Evolutionary conservation across 192 early-diverging fungal genomes (phyloP).

Genomic region (Polychytrium aggregatum): DNA sequence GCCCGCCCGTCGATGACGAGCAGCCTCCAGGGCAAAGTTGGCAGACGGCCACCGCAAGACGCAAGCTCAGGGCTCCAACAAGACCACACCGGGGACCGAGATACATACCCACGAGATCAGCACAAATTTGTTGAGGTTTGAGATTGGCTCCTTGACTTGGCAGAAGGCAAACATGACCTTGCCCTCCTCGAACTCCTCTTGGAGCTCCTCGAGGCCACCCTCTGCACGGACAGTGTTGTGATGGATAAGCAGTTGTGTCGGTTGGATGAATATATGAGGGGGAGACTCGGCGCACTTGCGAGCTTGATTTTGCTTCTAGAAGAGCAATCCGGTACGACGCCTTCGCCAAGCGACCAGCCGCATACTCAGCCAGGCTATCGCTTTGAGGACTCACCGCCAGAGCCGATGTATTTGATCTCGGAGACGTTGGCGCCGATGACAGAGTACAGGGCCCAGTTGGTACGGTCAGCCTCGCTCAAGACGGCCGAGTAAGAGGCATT

Average conservation of each 20-base stretch:
- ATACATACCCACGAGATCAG: conserved; percentile 77
- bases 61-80: neutral
- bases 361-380: no score
- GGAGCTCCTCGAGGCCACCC: conserved; percentile 72
- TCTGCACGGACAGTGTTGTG: conserved; percentile 13
- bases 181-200: conserved; percentile 83
- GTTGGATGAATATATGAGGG: no score
- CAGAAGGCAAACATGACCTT: conserved; percentile 86
- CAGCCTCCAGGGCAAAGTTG: neutral
- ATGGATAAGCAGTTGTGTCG: no score
- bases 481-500: conserved; percentile 11
- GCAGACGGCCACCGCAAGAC: neutral
- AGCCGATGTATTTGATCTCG: conserved; percentile 21
- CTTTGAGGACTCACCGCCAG: conserved; percentile 28
- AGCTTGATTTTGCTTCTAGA: no score
- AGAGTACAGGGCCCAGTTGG: conserved; percentile 50
- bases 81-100: neutral
- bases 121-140: conserved; percentile 76
- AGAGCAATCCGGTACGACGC: no score
- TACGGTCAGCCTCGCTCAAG: conserved; percentile 20
- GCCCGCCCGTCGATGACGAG: neutral
- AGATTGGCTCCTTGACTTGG: conserved; percentile 74
- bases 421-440: conserved; percentile 21
- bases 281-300: no score
- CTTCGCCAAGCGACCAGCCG: no score